Conservation (phyloP, 495 filamentous ascomycete genomes). For the Parmelia sp. region DNA sequence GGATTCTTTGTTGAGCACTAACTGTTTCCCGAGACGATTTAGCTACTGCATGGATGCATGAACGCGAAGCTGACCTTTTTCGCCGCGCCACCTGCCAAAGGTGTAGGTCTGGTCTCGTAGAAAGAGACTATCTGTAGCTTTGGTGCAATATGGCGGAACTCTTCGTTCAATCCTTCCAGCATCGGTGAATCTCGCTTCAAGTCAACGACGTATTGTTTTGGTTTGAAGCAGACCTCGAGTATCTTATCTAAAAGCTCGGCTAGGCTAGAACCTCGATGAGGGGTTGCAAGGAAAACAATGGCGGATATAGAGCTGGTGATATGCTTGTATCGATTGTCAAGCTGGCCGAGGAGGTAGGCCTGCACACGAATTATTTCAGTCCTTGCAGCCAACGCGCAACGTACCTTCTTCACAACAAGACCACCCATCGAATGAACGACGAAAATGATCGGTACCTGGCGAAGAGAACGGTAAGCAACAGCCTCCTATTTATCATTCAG, state of each 20-base stretch:
- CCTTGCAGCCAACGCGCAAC: too few species aligned
- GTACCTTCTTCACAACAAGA: too few species aligned
- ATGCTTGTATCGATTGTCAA: slow-evolving; percentile 33
- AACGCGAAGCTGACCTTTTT: too few species aligned
- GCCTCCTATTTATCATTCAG: too few species aligned
- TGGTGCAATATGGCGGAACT: slow-evolving; percentile 38
- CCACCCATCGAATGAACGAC: too few species aligned
- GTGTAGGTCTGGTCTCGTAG: slow-evolving; percentile 41
- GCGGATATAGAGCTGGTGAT: slow-evolving; percentile 33
- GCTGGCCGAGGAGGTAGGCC: slow-evolving; percentile 34
- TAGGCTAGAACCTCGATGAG: slow-evolving; percentile 41
- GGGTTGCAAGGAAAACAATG: slow-evolving; percentile 45
- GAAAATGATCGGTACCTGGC: too few species aligned
- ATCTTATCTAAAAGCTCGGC: slow-evolving; percentile 36
- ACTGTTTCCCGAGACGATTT: slow-evolving; percentile 31
- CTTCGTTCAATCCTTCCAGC: slow-evolving; percentile 42
- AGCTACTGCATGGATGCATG: too few species aligned
- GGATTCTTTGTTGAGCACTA: too few species aligned
- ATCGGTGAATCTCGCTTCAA: slow-evolving; percentile 33
- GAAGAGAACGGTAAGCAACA: too few species aligned
- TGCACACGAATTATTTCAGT: background rate
- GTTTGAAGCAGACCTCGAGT: slow-evolving; percentile 23
- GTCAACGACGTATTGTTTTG: slow-evolving; percentile 41
- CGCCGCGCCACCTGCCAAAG: slow-evolving; percentile 26
- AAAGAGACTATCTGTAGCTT: slow-evolving; percentile 41